phyloP scores from a whole-genome alignment of 2,329 filamentous ascomycete genomes.

The Tolypocladium ovalisporum region DNA sequence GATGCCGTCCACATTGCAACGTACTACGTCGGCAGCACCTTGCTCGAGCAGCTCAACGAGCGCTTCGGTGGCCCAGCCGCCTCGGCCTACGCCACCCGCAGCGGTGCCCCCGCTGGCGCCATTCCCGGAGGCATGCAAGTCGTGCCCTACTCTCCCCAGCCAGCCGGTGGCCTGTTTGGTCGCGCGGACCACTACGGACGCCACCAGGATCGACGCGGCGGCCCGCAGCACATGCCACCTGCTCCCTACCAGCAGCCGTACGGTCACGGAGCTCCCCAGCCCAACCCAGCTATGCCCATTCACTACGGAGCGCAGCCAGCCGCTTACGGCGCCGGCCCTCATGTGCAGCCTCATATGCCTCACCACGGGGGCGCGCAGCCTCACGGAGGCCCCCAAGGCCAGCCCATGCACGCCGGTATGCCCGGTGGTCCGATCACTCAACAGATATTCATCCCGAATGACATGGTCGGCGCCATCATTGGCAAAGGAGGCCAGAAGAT shows the following conservation, averaged over 20 bases:
- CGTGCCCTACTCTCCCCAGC: conserved; percentile 92
- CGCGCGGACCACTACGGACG: conserved; percentile 75
- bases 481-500: conserved; percentile 98
- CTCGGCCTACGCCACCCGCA: conserved; percentile 94
- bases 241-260: conserved; percentile 64
- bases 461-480: conserved; percentile 99
- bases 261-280: conserved; percentile 49
- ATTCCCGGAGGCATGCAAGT: conserved; percentile 98
- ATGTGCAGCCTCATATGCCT: conserved; percentile 60
- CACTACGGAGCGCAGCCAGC: conserved; percentile 69
- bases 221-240: conserved; percentile 60
- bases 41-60: conserved; percentile 94
- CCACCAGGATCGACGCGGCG: conserved; percentile 57
- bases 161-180: conserved; percentile 84
- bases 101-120: conserved; percentile 82
- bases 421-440: conserved; percentile 66
- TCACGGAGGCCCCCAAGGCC: conserved; percentile 56
- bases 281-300: conserved; percentile 54
- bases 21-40: conserved; percentile 96
- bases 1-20: conserved; percentile 98
- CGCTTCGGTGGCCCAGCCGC: conserved; percentile 91
- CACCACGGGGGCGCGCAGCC: conserved; percentile 47
- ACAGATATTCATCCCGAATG: conserved; percentile 98
- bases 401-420: conserved; percentile 60
- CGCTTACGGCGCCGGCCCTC: conserved; percentile 68